Conservation (phyloP, 2,329 filamentous ascomycete genomes). For the Penicillium sp. region DNA sequence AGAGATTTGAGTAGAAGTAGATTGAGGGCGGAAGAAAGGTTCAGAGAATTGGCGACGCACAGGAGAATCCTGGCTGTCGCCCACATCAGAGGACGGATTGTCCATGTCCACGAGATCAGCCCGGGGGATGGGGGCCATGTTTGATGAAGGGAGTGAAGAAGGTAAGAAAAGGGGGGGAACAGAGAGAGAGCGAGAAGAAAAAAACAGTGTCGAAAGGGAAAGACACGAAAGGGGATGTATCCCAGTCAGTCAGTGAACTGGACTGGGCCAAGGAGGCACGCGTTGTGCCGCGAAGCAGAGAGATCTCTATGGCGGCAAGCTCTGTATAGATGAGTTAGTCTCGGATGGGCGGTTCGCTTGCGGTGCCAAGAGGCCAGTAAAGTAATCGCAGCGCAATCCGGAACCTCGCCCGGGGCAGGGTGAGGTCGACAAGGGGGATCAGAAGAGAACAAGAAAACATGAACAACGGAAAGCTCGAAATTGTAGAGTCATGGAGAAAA, state of each 20-base stretch:
- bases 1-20: constrained; percentile 39
- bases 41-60: constrained; percentile 44
- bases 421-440: constrained; percentile 15
- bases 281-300: constrained; percentile 11
- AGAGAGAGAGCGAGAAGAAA: neutral
- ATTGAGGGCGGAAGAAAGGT: constrained; percentile 35
- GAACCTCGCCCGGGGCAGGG: constrained; percentile 9
- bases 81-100: constrained; percentile 40
- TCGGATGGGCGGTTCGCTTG: constrained; percentile 36
- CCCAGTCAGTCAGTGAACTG: neutral
- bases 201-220: neutral
- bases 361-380: constrained; percentile 36
- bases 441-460: constrained; percentile 4
- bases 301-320: constrained; percentile 13
- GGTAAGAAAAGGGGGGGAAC: neutral
- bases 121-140: constrained; percentile 39
- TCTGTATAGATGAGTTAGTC: constrained; percentile 35
- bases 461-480: neutral
- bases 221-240: constrained; percentile 4
- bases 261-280: neutral
- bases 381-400: constrained; percentile 21
- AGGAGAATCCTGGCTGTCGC: constrained; percentile 40
- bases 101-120: constrained; percentile 37
- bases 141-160: constrained; percentile 4
- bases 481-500: neutral